Percentiles rank a stretch among this genome's conserved stretches.
Evolutionary conservation across 2,329 filamentous ascomycete genomes (phyloP).

Genomic region (Hypoxylon sp.): DNA sequence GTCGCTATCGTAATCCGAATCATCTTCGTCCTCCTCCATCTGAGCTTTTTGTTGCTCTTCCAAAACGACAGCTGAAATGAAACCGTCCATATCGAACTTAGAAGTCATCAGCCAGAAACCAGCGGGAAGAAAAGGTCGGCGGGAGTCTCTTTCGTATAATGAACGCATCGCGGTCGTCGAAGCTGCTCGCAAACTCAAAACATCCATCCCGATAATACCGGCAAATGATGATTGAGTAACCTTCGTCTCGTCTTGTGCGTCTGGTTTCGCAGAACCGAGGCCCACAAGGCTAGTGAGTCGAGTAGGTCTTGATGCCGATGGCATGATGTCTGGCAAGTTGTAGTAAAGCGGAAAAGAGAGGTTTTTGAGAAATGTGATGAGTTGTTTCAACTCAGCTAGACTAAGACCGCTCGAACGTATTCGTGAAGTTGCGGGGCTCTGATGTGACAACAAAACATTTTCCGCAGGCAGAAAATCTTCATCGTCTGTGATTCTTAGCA

Average conservation of each 20-base stretch:
- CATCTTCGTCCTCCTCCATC: slow-evolving; percentile 68
- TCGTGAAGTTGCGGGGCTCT: slow-evolving; percentile 54
- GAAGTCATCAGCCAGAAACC: slow-evolving; percentile 93
- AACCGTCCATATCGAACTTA: slow-evolving; percentile 87
- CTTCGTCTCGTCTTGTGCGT: slow-evolving; percentile 23
- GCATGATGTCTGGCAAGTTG: slow-evolving; percentile 71
- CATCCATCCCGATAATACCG: slow-evolving; percentile 72
- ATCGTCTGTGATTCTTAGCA: slow-evolving; percentile 92
- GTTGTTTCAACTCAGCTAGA: slow-evolving; percentile 72
- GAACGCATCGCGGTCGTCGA: slow-evolving; percentile 84
- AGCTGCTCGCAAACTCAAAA: slow-evolving; percentile 80
- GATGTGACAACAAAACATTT: slow-evolving; percentile 51
- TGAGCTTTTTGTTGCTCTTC: slow-evolving; percentile 85
- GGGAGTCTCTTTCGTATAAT: slow-evolving; percentile 92
- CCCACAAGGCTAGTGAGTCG: slow-evolving; percentile 38
- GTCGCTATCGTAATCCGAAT: slow-evolving; percentile 54
- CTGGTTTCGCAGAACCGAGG: slow-evolving; percentile 19
- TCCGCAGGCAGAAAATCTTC: slow-evolving; percentile 86
- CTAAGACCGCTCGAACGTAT: slow-evolving; percentile 73
- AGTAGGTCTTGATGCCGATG: slow-evolving; percentile 38
- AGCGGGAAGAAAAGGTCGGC: slow-evolving; percentile 82
- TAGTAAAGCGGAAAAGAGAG: slow-evolving; percentile 90
- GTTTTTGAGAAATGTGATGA: slow-evolving; percentile 89
- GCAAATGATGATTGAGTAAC: slow-evolving; percentile 43
- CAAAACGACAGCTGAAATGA: slow-evolving; percentile 83